Percentiles rank a stretch among this genome's conserved stretches.
These are phyloP conservation scores for Fusarium phyllophilum DNA, from an alignment of 2,329 filamentous ascomycete species.

Conservation along the genomic window DNA sequence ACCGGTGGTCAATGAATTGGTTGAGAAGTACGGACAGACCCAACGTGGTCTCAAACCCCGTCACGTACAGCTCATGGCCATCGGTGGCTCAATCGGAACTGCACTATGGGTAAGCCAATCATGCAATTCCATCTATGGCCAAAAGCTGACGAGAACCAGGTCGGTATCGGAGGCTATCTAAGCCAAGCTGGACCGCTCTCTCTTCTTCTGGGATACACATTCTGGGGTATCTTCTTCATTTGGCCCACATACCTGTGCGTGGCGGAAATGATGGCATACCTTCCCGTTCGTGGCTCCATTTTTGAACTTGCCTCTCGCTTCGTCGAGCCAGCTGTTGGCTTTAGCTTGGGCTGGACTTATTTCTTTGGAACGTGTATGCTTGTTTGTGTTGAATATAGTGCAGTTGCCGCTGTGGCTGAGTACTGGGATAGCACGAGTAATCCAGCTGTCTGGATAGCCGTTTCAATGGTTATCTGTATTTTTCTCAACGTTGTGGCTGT, in stretches of 20 bases:
- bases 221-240: background rate
- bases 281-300: background rate
- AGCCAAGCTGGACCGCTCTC: background rate
- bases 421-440: background rate
- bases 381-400: background rate
- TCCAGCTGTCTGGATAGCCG: background rate
- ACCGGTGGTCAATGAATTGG: background rate
- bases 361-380: background rate
- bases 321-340: background rate
- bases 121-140: background rate
- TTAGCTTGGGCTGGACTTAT: background rate
- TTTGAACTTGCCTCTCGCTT: background rate
- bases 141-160: background rate
- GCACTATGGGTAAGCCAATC: constrained; percentile 49
- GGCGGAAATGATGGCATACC: background rate
- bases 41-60: constrained; percentile 49
- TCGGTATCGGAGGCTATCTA: background rate
- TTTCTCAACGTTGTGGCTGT: background rate
- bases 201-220: background rate
- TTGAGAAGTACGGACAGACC: constrained; percentile 45
- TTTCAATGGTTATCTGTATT: background rate
- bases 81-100: constrained; percentile 58
- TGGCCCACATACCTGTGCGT: background rate
- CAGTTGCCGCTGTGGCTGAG: background rate
- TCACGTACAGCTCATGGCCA: constrained; percentile 61